Evolutionary conservation across 768 basidiomycete species (phyloP).

Genomic region (Tricholoma sp.): DNA sequence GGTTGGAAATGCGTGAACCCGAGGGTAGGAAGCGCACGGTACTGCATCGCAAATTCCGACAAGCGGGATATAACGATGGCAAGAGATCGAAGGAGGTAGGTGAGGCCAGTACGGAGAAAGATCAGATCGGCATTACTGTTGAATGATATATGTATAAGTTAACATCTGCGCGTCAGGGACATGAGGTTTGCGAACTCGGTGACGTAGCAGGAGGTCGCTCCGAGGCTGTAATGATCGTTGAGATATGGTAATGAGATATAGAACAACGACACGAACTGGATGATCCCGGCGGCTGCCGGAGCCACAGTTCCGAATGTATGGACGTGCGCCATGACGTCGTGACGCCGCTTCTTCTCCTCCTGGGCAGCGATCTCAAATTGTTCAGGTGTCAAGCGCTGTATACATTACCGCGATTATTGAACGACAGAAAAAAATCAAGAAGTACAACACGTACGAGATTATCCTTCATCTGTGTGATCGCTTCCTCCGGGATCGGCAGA

Average conservation of each 20-base stretch:
- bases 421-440: slow-evolving; percentile 4
- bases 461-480: slow-evolving; percentile 91
- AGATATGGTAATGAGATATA: background rate
- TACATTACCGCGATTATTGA: background rate
- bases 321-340: slow-evolving; percentile 99
- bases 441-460: slow-evolving; percentile 60
- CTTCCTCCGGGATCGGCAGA: slow-evolving; percentile 81
- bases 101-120: slow-evolving; percentile 85
- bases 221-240: slow-evolving; percentile 47
- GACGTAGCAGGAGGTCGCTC: slow-evolving; percentile 98
- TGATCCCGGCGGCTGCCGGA: slow-evolving; percentile 92
- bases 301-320: slow-evolving; percentile 95
- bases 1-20: slow-evolving; percentile 99
- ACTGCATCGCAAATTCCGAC: slow-evolving; percentile 75
- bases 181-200: slow-evolving; percentile 63
- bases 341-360: slow-evolving; percentile 96
- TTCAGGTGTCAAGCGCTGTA: slow-evolving; percentile 72
- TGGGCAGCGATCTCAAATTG: slow-evolving; percentile 90
- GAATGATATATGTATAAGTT: slow-evolving; percentile 3
- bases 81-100: slow-evolving; percentile 82
- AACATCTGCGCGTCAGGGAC: background rate
- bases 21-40: slow-evolving; percentile 86
- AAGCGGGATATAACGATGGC: slow-evolving; percentile 87
- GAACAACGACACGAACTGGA: slow-evolving; percentile 58
- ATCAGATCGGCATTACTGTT: slow-evolving; percentile 95